These are phyloP conservation scores for Yamadazyma paraphyllophila DNA, from an alignment of 805 yeast species.

Conservation along the genomic window DNA sequence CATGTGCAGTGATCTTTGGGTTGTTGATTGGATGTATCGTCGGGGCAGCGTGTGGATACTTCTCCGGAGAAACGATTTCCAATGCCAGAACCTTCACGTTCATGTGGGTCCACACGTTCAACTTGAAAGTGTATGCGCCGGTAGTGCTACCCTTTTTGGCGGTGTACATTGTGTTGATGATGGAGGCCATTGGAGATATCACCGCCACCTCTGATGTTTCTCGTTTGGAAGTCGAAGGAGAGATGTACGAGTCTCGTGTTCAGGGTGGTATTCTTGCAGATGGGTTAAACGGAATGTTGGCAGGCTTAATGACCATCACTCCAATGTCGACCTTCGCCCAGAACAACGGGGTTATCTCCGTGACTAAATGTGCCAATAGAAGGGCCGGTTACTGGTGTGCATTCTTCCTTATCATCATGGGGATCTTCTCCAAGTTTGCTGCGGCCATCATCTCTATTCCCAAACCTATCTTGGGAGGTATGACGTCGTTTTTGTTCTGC, in stretches of 20 bases:
- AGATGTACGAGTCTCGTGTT: slow-evolving; percentile 73
- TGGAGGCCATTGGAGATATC: slow-evolving; percentile 94
- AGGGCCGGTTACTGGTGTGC: slow-evolving; percentile 78
- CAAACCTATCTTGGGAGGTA: slow-evolving; percentile 66
- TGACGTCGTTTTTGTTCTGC: slow-evolving; percentile 75
- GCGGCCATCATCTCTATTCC: slow-evolving; percentile 76
- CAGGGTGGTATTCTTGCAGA: slow-evolving; percentile 94
- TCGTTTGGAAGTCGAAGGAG: slow-evolving; percentile 79
- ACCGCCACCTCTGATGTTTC: slow-evolving; percentile 94
- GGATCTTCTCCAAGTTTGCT: slow-evolving; percentile 81
- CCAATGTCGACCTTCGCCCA: slow-evolving; percentile 93
- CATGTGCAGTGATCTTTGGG: slow-evolving; percentile 89
- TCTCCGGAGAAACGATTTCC: slow-evolving; percentile 49
- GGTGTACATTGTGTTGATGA: slow-evolving; percentile 75
- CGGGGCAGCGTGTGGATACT: slow-evolving; percentile 88
- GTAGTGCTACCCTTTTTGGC: slow-evolving; percentile 83
- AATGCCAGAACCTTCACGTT: slow-evolving; percentile 81
- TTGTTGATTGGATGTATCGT: slow-evolving; percentile 85
- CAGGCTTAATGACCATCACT: slow-evolving; percentile 79
- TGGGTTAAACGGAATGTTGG: slow-evolving; percentile 74
- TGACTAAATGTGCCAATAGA: slow-evolving; percentile 89
- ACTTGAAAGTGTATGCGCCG: slow-evolving; percentile 75
- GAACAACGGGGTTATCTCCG: slow-evolving; percentile 90
- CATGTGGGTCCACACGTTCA: slow-evolving; percentile 85
- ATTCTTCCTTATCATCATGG: slow-evolving; percentile 80